These are phyloP conservation scores for Cyclotella cryptica DNA, from an alignment of 108 stramenopile genomes.

Conservation along the genomic window DNA sequence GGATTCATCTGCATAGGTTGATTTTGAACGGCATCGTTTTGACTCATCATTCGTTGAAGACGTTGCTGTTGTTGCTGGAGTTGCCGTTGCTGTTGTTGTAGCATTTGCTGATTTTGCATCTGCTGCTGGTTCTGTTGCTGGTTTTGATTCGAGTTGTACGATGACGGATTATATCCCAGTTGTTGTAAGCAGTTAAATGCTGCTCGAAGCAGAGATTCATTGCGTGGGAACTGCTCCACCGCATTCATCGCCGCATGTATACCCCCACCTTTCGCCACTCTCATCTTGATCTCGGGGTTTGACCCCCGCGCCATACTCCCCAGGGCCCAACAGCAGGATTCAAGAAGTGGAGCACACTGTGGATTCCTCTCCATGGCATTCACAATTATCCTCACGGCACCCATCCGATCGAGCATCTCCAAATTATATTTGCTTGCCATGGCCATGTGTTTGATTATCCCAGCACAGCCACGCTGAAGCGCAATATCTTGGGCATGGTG, in stretches of 20 bases:
- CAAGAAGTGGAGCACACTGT: conserved; percentile 34
- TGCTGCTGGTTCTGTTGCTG: conserved; percentile 26
- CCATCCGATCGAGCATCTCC: conserved; percentile 52
- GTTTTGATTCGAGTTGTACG: conserved; percentile 17
- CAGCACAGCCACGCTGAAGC: conserved; percentile 34
- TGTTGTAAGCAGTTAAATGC: conserved; percentile 49
- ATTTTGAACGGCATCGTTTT: neutral
- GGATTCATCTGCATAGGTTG: neutral
- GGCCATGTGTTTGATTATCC: conserved; percentile 47
- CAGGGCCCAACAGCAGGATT: conserved; percentile 52
- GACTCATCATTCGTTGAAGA: conserved; percentile 6
- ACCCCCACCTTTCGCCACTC: conserved; percentile 37
- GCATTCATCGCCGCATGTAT: conserved; percentile 52
- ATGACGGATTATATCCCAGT: conserved; percentile 46
- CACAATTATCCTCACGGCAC: conserved; percentile 32
- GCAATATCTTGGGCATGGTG: conserved; percentile 38
- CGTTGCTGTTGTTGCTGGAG: neutral
- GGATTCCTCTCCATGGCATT: conserved; percentile 42
- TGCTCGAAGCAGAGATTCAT: conserved; percentile 46
- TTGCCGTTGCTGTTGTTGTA: neutral
- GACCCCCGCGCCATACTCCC: conserved; percentile 33
- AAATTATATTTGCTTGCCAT: conserved; percentile 39
- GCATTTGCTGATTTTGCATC: conserved; percentile 2
- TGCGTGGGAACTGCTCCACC: conserved; percentile 42
- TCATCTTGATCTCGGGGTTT: conserved; percentile 30